Evolutionary conservation across 371 early-diverging fungal genomes (phyloP).

Genomic region (Mortierella sp.): DNA sequence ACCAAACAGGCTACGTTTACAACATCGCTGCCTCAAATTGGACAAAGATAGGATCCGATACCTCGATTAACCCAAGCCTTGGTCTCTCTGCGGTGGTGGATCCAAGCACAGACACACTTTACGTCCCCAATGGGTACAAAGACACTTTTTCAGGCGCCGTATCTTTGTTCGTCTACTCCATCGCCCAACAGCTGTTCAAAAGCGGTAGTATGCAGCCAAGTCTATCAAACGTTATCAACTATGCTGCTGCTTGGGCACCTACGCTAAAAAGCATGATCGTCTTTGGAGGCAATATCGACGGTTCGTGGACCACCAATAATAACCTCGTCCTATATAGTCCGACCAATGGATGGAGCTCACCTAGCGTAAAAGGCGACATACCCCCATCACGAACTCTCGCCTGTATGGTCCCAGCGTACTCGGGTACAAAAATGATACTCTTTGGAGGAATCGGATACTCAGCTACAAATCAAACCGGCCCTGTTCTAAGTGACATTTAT

Average conservation of each 20-base stretch:
- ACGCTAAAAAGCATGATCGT: neutral
- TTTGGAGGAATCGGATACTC: conserved; percentile 3
- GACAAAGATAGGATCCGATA: neutral
- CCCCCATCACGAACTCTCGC: neutral
- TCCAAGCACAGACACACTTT: conserved; percentile 2
- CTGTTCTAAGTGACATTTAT: conserved; percentile 13
- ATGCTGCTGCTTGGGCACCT: neutral
- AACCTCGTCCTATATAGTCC: neutral
- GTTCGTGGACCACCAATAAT: neutral
- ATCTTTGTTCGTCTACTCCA: neutral
- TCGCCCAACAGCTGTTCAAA: neutral
- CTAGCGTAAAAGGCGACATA: neutral
- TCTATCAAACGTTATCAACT: neutral
- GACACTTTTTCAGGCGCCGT: neutral
- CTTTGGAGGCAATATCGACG: neutral
- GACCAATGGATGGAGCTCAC: neutral
- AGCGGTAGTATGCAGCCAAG: neutral
- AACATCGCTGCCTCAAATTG: neutral
- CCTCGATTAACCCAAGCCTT: no score
- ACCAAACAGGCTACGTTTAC: neutral
- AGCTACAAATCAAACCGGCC: neutral
- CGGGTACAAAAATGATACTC: conserved; percentile 12
- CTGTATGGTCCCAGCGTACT: conserved; percentile 10
- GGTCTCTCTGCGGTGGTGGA: conserved; percentile 5
- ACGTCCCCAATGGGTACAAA: conserved; percentile 3